Evolutionary conservation across 345 rosid species (phyloP).

Genomic region (Xanthoceras sorbifolium): DNA sequence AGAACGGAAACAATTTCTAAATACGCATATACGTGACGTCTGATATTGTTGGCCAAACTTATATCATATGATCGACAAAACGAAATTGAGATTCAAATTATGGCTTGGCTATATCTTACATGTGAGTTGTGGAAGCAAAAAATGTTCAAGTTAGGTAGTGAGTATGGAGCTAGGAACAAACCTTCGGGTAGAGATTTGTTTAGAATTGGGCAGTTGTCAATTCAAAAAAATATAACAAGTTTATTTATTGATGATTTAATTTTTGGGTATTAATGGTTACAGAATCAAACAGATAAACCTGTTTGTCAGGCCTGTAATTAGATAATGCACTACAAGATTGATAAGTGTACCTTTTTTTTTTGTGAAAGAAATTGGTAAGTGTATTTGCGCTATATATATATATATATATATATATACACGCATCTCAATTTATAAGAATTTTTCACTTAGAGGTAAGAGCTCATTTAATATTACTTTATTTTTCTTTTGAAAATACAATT

Average conservation of each 20-base stretch:
- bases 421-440: not conserved
- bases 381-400: no score
- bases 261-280: not conserved
- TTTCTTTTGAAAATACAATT: no score
- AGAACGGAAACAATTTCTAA: no score
- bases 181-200: conserved; percentile 33
- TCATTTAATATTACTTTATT: not conserved
- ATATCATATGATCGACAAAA: no score
- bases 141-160: conserved; percentile 36
- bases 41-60: not conserved
- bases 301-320: conserved; percentile 16
- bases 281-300: not conserved
- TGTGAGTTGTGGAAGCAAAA: conserved; percentile 29
- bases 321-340: not conserved
- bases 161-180: conserved; percentile 36
- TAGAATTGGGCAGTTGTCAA: conserved; percentile 39
- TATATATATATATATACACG: no score
- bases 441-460: no score
- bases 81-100: not conserved
- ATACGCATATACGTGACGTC: no score
- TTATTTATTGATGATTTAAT: not conserved
- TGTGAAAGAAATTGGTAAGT: no score
- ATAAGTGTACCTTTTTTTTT: not conserved
- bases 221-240: conserved; percentile 6
- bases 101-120: conserved; percentile 17